Conservation (phyloP, 1,139 yeast genomes). For the Candida sanyaensis region DNA sequence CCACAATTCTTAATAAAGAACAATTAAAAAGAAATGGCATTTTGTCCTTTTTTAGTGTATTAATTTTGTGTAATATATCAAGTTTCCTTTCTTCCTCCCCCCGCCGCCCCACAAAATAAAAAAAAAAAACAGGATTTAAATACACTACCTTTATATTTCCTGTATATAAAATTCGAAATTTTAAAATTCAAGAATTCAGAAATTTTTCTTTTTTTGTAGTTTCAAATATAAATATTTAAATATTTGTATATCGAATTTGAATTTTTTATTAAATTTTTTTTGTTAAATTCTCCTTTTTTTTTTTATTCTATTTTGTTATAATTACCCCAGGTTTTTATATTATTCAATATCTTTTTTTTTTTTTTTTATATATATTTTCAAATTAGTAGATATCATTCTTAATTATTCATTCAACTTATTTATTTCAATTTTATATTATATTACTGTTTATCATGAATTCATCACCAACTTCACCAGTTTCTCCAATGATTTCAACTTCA, state of each 20-base stretch:
- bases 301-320: neutral
- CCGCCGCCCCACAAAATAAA: constrained; percentile 6
- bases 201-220: neutral
- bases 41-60: neutral
- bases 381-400: neutral
- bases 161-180: too few species aligned
- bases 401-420: neutral
- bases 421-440: neutral
- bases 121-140: neutral
- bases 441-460: neutral
- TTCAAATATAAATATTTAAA: neutral
- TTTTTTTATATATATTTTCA: neutral
- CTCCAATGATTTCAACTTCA: neutral
- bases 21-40: too few species aligned
- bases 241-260: constrained; percentile 1
- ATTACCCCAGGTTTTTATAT: neutral
- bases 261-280: neutral
- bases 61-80: neutral
- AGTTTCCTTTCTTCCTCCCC: constrained; percentile 1
- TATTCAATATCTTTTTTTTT: neutral
- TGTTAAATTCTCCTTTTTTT: neutral
- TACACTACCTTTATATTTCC: neutral
- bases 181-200: too few species aligned
- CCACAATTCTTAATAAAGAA: too few species aligned
- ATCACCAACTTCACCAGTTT: constrained; percentile 5